Evolutionary conservation across 352 stramenopile genomes (phyloP).

Genomic region (Pythium myriotylum): DNA sequence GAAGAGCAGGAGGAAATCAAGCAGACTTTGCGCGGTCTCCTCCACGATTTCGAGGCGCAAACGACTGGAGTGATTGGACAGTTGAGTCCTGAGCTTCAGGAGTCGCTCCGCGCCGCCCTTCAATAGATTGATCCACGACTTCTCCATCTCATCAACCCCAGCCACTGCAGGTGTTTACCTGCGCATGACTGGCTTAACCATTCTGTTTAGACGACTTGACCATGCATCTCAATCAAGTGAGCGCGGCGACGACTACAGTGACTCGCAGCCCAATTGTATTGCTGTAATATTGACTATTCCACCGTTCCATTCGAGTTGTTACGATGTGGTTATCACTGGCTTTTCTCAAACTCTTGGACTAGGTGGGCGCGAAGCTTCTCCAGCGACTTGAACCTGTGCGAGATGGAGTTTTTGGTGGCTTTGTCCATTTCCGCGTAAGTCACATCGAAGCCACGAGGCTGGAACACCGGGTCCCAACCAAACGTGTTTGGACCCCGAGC

Average conservation of each 20-base stretch:
- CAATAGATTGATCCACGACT: slow-evolving; percentile 17
- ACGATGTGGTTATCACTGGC: neutral
- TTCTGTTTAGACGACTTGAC: slow-evolving; percentile 21
- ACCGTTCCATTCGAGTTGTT: neutral
- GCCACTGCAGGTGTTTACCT: too few species aligned
- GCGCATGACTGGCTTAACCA: too few species aligned
- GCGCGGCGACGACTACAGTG: slow-evolving; percentile 8
- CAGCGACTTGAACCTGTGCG: slow-evolving; percentile 86
- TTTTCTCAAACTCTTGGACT: slow-evolving; percentile 5
- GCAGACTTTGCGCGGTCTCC: slow-evolving; percentile 61
- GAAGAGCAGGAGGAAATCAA: slow-evolving; percentile 78
- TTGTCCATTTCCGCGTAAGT: slow-evolving; percentile 94
- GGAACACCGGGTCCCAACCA: slow-evolving; percentile 92
- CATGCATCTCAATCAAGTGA: slow-evolving; percentile 12
- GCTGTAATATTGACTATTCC: slow-evolving; percentile 31
- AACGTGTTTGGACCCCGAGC: slow-evolving; percentile 87
- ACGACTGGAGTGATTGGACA: slow-evolving; percentile 79
- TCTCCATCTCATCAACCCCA: neutral
- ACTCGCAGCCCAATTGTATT: slow-evolving; percentile 25
- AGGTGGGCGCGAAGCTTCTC: slow-evolving; percentile 50
- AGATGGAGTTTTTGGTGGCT: slow-evolving; percentile 89
- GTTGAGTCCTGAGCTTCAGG: slow-evolving; percentile 74
- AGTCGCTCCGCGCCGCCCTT: slow-evolving; percentile 39
- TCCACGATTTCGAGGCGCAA: slow-evolving; percentile 71
- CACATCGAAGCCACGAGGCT: slow-evolving; percentile 76